Evolutionary conservation across 164 flowering plant genomes (phyloP), one percentile per base, ranked within the genome.

Genomic region (Vitis rotundifolia): DNA sequence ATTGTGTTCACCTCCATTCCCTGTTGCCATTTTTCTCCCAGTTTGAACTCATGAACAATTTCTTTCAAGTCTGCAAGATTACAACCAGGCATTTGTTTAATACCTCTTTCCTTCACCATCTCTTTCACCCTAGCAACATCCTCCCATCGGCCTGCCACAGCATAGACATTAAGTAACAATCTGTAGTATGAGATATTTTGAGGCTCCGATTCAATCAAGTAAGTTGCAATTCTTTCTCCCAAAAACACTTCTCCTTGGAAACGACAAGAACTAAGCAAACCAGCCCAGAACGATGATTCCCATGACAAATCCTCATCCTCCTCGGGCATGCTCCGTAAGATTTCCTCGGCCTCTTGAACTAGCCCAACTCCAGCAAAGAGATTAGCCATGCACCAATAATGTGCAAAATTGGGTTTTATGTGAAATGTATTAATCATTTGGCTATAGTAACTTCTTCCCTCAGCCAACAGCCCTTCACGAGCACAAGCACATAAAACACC

Each of bases 361-460:
- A 87, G 75, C 59, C 91, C 93, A 52, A 55, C 75, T 31, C 76
- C 63, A 49, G 80, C 84, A 61, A 82, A 77, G 15, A 89, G 86
- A 75, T 90, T 90, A 47, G 97, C 90, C 91, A 90, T 79, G 80
- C 95, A 92, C 97, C 93, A 92, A 64, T 76, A 82, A 69, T 90
- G 95, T 10, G 88, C 92, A 77, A 92, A 92, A 63, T 76, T 89
- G 52, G 93, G 95, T 56, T 78, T 88, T 59, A 92, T 29, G 8
- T 66, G 7, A 71, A 80, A 88, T 16, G 58, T 44, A 29, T 79
- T 19, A 11, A 62, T 68, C 97, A 89, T 88, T 67, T 85, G 77
- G 49, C 52, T 67, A 19, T 86, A 87, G 80, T 83, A 85, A 16
- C 59, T 68, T 64, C 67, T 81, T 12, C 89, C 95, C 28, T 86